Base-by-base conservation (phyloP, 164 flowering plant species). In the Stephania japonica region DNA sequence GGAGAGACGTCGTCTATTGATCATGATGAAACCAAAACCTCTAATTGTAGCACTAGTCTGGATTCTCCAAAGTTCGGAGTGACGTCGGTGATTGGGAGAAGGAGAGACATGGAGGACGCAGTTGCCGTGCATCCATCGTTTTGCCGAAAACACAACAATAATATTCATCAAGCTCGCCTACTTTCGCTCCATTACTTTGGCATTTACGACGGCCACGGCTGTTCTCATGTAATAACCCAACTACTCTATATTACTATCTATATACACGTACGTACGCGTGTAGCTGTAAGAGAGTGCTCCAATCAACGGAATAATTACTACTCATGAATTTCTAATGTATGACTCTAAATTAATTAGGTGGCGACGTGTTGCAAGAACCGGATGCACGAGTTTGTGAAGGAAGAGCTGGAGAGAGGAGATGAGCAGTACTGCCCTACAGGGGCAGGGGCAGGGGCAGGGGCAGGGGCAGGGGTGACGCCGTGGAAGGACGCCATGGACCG, bases 61-160 rank as follows among this genome's bases (percentile, higher is more conserved):
- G n/a, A 69, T 2, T 59, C 65, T 59, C 83, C 81, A 1, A 73
- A 68, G 63, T 76, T 69, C 32, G 79, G 83, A 13, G 24, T 59
- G 56, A 62, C 73, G 12, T 78, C 81, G 0, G 70, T 81, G 14
- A 70, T 76, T 27, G 97, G 94, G 0, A 70, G 94, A 75, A 77
- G 92, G 73, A 79, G 91, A 62, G 92, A 90, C 11, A 91, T 91
- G 97, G 97, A 91, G 65, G 97, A 91, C 47, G 89, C 91, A 0
- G 87, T 91, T 1, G 83, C 90, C 0, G 68, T 82, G 2, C 85
- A 81, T 26, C 91, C 92, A 18, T 73, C 75, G 2, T 75, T 81
- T 70, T 78, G 50, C 69, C 13, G 69, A 18, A 26, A 18, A 23
- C 65, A 67, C 12, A 8, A 24, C 2, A 7, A n/a, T 42, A 38